Evolutionary conservation across 2,329 filamentous ascomycete genomes (phyloP).

Genomic region (Fusarium sp.): DNA sequence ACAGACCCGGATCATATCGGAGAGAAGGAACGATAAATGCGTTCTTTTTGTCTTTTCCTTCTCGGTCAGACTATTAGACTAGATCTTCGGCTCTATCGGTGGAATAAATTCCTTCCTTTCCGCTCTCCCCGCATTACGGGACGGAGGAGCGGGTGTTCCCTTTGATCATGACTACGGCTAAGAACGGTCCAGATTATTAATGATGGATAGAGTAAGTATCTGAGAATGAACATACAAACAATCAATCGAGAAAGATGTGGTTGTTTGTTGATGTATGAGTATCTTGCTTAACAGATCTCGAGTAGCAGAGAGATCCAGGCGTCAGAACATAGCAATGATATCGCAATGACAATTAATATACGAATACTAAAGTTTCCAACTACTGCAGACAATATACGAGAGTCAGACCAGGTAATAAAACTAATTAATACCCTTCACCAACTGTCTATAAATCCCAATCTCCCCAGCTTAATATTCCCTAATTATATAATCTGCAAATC

Average conservation of each 20-base stretch:
- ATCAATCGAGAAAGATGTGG: not conserved
- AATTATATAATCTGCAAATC: not conserved
- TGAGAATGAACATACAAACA: not conserved
- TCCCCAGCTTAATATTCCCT: not conserved
- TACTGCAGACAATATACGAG: not conserved
- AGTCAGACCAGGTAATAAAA: not conserved
- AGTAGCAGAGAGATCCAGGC: not conserved
- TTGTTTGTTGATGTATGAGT: not conserved
- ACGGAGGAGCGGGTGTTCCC: slow-evolving; percentile 33
- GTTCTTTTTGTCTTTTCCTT: not conserved
- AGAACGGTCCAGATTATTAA: slow-evolving; percentile 2
- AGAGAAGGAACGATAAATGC: not conserved
- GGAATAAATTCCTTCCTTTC: slow-evolving; percentile 6
- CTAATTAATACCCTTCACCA: not conserved
- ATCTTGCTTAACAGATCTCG: not conserved
- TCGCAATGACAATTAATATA: not conserved
- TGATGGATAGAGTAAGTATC: not conserved
- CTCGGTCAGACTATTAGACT: not conserved
- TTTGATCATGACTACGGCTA: slow-evolving; percentile 18
- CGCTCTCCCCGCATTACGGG: slow-evolving; percentile 33
- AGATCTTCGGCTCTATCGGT: slow-evolving; percentile 10
- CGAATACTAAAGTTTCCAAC: not conserved
- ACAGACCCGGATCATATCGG: slow-evolving; percentile 31
- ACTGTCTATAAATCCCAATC: not conserved
- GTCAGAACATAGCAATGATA: not conserved